Evolutionary conservation across 192 early-diverging fungal genomes (phyloP).

Genomic region (Backusella macrospora): DNA sequence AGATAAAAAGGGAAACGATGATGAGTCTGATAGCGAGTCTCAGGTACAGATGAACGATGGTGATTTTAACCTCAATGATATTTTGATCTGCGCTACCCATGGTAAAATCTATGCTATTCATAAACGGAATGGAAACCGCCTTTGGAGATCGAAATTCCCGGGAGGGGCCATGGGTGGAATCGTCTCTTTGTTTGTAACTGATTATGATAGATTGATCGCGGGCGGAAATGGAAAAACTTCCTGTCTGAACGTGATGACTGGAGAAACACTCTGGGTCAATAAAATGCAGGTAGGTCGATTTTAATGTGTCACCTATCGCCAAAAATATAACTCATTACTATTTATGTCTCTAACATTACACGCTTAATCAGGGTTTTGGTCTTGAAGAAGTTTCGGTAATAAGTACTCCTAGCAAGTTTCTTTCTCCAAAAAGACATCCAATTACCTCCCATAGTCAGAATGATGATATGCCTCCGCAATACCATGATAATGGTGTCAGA

Average conservation of each 20-base stretch:
- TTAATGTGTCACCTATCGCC: neutral
- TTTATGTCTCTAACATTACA: neutral
- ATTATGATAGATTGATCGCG: constrained; percentile 5
- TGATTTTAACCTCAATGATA: neutral
- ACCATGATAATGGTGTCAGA: neutral
- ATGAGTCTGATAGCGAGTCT: neutral
- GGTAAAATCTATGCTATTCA: constrained; percentile 8
- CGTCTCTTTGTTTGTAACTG: constrained; percentile 8
- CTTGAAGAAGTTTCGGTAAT: neutral
- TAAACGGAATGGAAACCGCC: neutral
- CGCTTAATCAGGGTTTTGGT: constrained; percentile 6
- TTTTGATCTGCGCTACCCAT: constrained; percentile 5
- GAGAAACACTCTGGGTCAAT: constrained; percentile 1
- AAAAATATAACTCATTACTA: neutral
- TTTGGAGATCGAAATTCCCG: constrained; percentile 3
- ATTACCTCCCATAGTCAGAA: neutral
- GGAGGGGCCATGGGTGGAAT: neutral
- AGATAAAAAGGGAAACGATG: neutral
- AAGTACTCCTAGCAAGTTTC: neutral
- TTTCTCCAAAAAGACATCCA: neutral
- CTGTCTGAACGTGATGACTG: neutral
- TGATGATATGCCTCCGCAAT: neutral
- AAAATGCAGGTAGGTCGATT: neutral
- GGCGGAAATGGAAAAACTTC: neutral
- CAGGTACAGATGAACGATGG: neutral